Conservation (phyloP, 2,329 filamentous ascomycete species). For the Arthrobotrys pseudoclavata region DNA sequence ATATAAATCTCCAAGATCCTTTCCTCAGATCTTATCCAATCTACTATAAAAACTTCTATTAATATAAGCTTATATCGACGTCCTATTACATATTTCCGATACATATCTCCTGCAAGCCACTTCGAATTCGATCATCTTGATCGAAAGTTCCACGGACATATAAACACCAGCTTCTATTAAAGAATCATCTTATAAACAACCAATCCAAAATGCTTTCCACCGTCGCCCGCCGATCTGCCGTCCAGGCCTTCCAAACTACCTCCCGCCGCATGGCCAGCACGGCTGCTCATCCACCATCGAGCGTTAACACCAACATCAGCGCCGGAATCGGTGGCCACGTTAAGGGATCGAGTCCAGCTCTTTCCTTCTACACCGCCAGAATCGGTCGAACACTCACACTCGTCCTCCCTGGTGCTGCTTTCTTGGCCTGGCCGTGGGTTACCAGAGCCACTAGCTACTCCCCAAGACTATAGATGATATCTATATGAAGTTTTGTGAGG, state of each 20-base stretch:
- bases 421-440: constrained; percentile 51
- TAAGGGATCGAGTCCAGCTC: constrained; percentile 19
- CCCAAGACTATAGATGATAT: constrained; percentile 25
- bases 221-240: constrained; percentile 42
- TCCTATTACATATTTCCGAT: constrained; percentile 25
- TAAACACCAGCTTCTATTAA: constrained; percentile 4
- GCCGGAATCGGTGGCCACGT: constrained; percentile 36
- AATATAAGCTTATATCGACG: constrained; percentile 32
- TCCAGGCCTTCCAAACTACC: constrained; percentile 40
- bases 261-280: constrained; percentile 51
- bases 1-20: constrained; percentile 35
- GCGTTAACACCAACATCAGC: constrained; percentile 41
- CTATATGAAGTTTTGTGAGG: not conserved
- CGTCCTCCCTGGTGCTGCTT: constrained; percentile 44
- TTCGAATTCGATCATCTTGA: constrained; percentile 20
- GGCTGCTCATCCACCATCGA: constrained; percentile 39
- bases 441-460: constrained; percentile 48
- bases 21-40: constrained; percentile 24
- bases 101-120: constrained; percentile 19
- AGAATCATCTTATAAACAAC: not conserved
- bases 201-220: constrained; percentile 48
- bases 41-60: constrained; percentile 25
- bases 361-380: constrained; percentile 50
- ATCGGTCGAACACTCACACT: constrained; percentile 45
- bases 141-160: constrained; percentile 21